A percentile compares a stretch with the other conserved stretches of the same genome.
Evolutionary conservation across 2,329 filamentous ascomycete species (phyloP).

Genomic region (Xylaria sp.): DNA sequence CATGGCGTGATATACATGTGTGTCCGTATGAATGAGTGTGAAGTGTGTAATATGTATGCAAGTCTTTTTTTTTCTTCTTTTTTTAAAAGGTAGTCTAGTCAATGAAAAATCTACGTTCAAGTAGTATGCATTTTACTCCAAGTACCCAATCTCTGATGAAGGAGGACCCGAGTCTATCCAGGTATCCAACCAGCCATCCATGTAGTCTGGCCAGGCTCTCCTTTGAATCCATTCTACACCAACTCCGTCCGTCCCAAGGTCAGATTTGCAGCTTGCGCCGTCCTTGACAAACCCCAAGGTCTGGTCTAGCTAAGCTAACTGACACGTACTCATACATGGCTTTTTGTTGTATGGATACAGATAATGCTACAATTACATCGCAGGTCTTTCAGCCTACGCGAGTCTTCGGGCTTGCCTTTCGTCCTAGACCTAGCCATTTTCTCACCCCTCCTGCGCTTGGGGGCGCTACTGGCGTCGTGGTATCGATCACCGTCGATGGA

Average conservation of each 20-base stretch:
- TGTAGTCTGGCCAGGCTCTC: neutral
- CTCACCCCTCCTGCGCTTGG: constrained; percentile 39
- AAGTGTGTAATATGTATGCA: constrained; percentile 4
- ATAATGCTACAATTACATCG: constrained; percentile 9
- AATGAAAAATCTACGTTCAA: constrained; percentile 24
- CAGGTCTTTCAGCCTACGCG: constrained; percentile 38
- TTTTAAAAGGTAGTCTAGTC: constrained; percentile 3
- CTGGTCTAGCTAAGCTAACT: constrained; percentile 1
- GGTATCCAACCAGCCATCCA: neutral
- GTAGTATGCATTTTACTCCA: neutral
- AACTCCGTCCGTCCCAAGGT: constrained; percentile 7
- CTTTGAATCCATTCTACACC: neutral
- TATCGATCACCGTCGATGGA: constrained; percentile 31
- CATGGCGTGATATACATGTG: no score
- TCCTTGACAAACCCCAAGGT: constrained; percentile 3
- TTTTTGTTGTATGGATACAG: constrained; percentile 27
- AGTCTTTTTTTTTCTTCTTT: neutral
- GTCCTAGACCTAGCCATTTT: constrained; percentile 49
- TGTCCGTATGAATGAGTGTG: no score
- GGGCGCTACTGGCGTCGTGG: constrained; percentile 16
- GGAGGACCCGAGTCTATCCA: neutral
- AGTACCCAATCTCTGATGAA: neutral
- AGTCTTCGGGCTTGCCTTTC: constrained; percentile 44
- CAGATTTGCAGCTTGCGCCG: constrained; percentile 1
- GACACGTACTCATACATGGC: constrained; percentile 12